A percentile compares a stretch with the other conserved stretches of the same genome.
phyloP scores from a whole-genome alignment of 176 grass and related monocot genomes.

The Chrysopogon serrulatus region DNA sequence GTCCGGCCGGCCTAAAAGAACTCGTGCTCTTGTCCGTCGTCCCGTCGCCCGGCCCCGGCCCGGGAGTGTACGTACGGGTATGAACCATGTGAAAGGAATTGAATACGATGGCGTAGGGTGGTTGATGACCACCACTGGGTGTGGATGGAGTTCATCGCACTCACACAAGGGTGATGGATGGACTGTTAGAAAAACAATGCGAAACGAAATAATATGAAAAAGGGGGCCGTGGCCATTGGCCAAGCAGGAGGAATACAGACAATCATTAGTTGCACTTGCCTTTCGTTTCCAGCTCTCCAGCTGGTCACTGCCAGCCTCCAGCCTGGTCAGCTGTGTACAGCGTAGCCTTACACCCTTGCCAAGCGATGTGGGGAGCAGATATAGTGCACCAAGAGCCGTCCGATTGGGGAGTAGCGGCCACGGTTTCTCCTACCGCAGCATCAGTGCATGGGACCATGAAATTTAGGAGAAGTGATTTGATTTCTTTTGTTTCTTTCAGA shows the following conservation, averaged over 20 bases:
- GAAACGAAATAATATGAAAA: neutral
- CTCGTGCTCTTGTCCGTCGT: conserved; percentile 13
- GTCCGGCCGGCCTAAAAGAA: neutral
- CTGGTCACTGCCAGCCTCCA: conserved; percentile 24
- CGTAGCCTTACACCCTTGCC: neutral
- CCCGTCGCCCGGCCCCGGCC: too few species aligned
- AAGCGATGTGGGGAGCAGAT: conserved; percentile 11
- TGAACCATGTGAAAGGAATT: conserved; percentile 52
- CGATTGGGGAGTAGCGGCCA: neutral
- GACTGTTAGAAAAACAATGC: neutral
- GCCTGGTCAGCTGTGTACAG: neutral
- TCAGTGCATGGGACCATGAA: neutral
- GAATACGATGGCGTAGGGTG: conserved; percentile 38
- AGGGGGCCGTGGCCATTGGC: neutral
- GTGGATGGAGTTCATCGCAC: conserved; percentile 32
- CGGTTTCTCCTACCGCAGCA: neutral
- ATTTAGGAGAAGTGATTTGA: neutral
- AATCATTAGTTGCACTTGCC: conserved; percentile 42
- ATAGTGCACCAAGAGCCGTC: neutral
- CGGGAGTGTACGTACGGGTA: conserved; percentile 12
- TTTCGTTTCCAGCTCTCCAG: conserved; percentile 30
- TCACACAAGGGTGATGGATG: neutral
- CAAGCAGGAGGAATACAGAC: conserved; percentile 10
- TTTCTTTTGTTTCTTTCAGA: neutral
- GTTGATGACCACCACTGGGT: conserved; percentile 36